phyloP scores from a whole-genome alignment of 2,329 filamentous ascomycete species.

The Penicillium sp. region DNA sequence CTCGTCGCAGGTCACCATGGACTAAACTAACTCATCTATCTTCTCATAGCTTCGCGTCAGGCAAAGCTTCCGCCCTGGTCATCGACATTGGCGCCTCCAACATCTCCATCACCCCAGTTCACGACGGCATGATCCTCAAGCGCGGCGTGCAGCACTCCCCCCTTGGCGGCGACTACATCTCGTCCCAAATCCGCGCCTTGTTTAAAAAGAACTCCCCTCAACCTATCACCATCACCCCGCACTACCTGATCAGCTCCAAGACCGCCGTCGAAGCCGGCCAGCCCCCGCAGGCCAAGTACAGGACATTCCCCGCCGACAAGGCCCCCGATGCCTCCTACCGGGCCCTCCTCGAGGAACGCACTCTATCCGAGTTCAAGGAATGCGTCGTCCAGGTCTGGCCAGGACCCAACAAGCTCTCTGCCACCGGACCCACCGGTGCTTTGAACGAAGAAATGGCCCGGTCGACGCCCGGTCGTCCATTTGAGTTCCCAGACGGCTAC shows the following conservation, averaged over 20 bases:
- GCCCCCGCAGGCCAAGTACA: constrained; percentile 76
- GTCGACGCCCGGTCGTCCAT: constrained; percentile 78
- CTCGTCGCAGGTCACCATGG: background rate
- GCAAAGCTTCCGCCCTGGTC: constrained; percentile 90
- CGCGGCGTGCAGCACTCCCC: constrained; percentile 86
- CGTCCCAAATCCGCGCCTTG: constrained; percentile 81
- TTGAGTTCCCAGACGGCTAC: constrained; percentile 96
- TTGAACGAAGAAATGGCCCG: constrained; percentile 77
- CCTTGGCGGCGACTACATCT: constrained; percentile 87
- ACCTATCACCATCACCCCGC: constrained; percentile 78
- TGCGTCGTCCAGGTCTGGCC: constrained; percentile 94
- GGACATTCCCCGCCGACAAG: constrained; percentile 67
- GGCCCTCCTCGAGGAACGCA: constrained; percentile 85
- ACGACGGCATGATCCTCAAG: constrained; percentile 93
- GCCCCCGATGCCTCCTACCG: constrained; percentile 74
- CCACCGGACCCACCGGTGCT: constrained; percentile 57
- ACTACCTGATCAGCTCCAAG: constrained; percentile 88
- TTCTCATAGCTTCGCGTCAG: constrained; percentile 74
- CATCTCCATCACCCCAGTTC: constrained; percentile 86
- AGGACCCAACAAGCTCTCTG: constrained; percentile 71
- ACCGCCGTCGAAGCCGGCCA: constrained; percentile 84
- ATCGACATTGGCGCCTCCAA: constrained; percentile 90
- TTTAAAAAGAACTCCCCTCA: constrained; percentile 70
- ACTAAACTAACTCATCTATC: background rate
- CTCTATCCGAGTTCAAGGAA: constrained; percentile 96